Conservation (phyloP, 2,329 filamentous ascomycete species). For the Stemphylium beticola region DNA sequence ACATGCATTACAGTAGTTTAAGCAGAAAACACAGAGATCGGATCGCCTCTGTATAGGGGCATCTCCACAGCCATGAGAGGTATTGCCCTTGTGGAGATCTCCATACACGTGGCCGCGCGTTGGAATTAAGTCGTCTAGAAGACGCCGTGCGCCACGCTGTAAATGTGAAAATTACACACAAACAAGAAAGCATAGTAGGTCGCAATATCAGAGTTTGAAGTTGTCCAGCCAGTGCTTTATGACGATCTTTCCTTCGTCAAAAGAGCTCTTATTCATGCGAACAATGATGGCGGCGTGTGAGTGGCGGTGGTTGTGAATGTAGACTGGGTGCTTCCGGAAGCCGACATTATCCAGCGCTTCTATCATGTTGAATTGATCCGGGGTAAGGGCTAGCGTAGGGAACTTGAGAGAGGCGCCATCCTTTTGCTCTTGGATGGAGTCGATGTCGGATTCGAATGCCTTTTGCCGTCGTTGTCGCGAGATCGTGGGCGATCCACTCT, state of each 20-base stretch:
- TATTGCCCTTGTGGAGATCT: no score
- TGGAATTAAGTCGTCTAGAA: neutral
- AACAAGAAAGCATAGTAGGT: neutral
- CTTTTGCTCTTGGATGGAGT: conserved; percentile 40
- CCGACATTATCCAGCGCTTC: conserved; percentile 71
- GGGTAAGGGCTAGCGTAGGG: conserved; percentile 77
- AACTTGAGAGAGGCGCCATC: conserved; percentile 53
- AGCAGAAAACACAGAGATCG: no score
- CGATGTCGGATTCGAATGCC: conserved; percentile 24
- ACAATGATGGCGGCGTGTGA: conserved; percentile 92
- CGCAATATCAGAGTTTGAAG: conserved; percentile 59
- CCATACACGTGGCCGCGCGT: no score
- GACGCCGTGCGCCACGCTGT: conserved; percentile 19
- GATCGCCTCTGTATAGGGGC: no score
- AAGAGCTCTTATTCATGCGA: conserved; percentile 68
- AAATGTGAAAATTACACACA: neutral
- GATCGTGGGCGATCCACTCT: conserved; percentile 33
- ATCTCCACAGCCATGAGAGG: no score
- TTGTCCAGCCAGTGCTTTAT: conserved; percentile 80
- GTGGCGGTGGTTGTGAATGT: conserved; percentile 76
- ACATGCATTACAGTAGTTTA: no score
- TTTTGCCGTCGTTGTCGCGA: conserved; percentile 20
- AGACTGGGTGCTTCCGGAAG: conserved; percentile 67
- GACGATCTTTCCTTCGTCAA: conserved; percentile 78
- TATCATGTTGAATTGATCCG: conserved; percentile 85